Evolutionary conservation across 1,284 basidiomycete genomes (phyloP), one percentile per base, ranked within the genome.

Genomic region (Xerocomus amazonicus): DNA sequence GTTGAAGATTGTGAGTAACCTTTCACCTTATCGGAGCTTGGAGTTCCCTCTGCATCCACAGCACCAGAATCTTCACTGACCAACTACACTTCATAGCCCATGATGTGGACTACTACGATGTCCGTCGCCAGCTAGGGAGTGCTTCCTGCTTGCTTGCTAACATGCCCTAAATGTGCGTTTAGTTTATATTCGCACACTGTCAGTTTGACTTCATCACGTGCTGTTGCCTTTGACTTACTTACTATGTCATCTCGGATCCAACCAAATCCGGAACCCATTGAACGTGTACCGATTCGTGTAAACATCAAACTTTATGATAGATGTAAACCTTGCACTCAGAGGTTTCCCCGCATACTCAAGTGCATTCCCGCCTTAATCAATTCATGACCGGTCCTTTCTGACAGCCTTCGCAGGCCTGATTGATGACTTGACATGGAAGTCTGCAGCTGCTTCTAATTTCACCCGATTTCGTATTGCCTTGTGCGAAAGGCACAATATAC

Each of bases 21-120:
- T 23, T 19, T 14, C 12, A 26, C 51, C 10, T 47, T 47, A 31
- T 31, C 16, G 41, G 52, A 28, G 31, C 41, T 43, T 43, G 28
- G 38, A 53, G 37, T 31, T 46, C 31, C 46, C 35, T 8, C 26
- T 28, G 23, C 29, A 16, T 14, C 29, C 48, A 45, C 40, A 28
- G 50, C 34, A 44, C 49, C 34, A 54, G 33, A 34, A 29, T 49
- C 8, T 51, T 47, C 31, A 52, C 54, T 59, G 47, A 61, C 46
- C 34, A 32, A 47, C 43, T 32, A 37, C 4, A 14, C 43, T 50
- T 17, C 52, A 26, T 65, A 95, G 92, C 92, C 26, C 94, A 97
- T 65, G 94, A 97, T 68, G 96, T 99, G 39, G 96, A 99, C 70
- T 90, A 92, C 68, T 90, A 97, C 55, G 96, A 98, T 67, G 79